Base-by-base conservation (phyloP, 2,329 filamentous ascomycete genomes). In the Tolypocladium paradoxum region DNA sequence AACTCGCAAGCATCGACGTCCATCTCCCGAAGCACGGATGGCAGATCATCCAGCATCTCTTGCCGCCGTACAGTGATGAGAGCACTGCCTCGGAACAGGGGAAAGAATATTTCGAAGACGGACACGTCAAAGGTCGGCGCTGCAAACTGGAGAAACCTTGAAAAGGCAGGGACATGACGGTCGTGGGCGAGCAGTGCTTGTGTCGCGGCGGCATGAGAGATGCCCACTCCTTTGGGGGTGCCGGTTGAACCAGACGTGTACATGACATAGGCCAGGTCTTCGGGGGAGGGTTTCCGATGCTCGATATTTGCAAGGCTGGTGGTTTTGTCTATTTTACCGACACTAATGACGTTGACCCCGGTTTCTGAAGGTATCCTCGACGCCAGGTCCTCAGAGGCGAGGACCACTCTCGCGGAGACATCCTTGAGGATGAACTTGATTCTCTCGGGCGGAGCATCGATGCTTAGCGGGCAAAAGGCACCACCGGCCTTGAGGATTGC, bases 31-130 rank as follows among this genome's bases (percentile, higher is more conserved):
- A 96, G 82, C 12, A 82, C 76, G 0, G 71, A 76, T 0, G 87
- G 82, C 24, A 96, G 77, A 62, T 96, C 83, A 56, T 87, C 81
- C 43, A 96, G 75, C 74, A 96, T 81, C 35, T 80, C 74, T 49
- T 76, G 73, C 31, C 90, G 81, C 53, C 83, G 78, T 58, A 85
- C 89, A 53, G 82, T 80, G 48, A 92, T 81, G 2, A 96, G 72
- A 0, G 89, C 95, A 24, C 73, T 74, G 2, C 87, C 87, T 54
- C 89, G 77, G 56, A 84, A 85, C 18, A 91, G 73, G 0, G 91
- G 87, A 58, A 96, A 96, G 75, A 96, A 96, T 7, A 95, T 91
- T 65, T 96, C 91, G 65, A 96, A 96, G 6, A 96, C 85, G 0
- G 89, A 95, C 8, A 96, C 91, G 67, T 96, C 91, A 65, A 96